These are phyloP conservation scores for Solanum rostratum DNA, from an alignment of 257 asterid species.

Conservation along the genomic window DNA sequence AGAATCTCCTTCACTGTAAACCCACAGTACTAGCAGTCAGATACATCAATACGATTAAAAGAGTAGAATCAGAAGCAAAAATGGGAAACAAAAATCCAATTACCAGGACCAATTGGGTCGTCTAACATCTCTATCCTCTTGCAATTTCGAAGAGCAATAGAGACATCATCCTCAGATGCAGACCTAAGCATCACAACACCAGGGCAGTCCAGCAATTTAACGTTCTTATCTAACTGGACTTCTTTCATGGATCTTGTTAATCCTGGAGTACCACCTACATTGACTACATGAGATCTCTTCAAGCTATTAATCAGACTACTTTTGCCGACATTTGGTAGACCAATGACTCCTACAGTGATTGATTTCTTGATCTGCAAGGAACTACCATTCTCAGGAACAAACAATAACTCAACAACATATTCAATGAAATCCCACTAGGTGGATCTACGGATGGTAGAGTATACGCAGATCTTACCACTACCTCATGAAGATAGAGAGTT, in stretches of 20 bases:
- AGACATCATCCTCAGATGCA: constrained; percentile 44
- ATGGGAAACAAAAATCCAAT: constrained; percentile 1
- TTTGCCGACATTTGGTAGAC: constrained; percentile 95
- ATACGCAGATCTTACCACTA: too few species aligned
- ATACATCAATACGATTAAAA: neutral
- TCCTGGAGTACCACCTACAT: constrained; percentile 94
- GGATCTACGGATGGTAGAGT: too few species aligned
- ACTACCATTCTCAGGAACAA: neutral
- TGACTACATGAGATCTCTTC: constrained; percentile 82
- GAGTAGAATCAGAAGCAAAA: neutral
- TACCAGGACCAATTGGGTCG: constrained; percentile 79
- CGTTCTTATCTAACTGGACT: constrained; percentile 80
- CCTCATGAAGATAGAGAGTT: too few species aligned
- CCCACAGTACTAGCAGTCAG: neutral
- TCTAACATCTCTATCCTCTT: constrained; percentile 85
- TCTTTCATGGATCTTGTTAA: constrained; percentile 92
- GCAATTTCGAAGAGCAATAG: constrained; percentile 89
- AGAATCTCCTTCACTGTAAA: constrained; percentile 84
- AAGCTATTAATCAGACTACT: constrained; percentile 90
- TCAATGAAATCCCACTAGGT: too few species aligned
- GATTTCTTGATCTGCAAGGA: constrained; percentile 74
- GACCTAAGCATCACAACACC: constrained; percentile 91
- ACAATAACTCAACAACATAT: neutral
- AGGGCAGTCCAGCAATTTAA: constrained; percentile 79
- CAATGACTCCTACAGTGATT: constrained; percentile 86